Percentiles rank a stretch among this genome's conserved stretches.
These are phyloP conservation scores for Phytophthora aleatoria DNA, from an alignment of 352 stramenopile genomes.

Conservation along the genomic window DNA sequence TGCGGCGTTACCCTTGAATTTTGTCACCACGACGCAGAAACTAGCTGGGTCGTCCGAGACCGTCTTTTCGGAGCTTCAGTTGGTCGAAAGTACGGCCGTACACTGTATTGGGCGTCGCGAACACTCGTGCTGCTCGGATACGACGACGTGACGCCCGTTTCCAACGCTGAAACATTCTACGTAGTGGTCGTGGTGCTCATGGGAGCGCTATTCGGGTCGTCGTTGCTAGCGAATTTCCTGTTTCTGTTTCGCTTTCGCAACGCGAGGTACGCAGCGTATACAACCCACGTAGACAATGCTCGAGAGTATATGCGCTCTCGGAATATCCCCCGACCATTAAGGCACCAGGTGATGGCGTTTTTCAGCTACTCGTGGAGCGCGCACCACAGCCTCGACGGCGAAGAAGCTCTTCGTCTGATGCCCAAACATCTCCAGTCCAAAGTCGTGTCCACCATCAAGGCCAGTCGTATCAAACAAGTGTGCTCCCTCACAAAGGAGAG, in stretches of 20 bases:
- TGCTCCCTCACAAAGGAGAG: constrained; percentile 74
- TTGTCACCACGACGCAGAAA: constrained; percentile 45
- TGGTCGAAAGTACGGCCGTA: constrained; percentile 53
- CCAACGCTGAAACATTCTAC: constrained; percentile 58
- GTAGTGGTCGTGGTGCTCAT: constrained; percentile 47
- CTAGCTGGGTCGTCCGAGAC: constrained; percentile 67
- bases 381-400: constrained; percentile 61
- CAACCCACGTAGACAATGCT: constrained; percentile 67
- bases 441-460: constrained; percentile 63
- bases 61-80: constrained; percentile 46
- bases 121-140: constrained; percentile 71
- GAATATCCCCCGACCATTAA: constrained; percentile 50
- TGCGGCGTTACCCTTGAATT: constrained; percentile 53
- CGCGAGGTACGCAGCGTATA: constrained; percentile 48
- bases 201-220: constrained; percentile 60
- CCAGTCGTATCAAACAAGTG: constrained; percentile 66
- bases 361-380: constrained; percentile 70
- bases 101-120: constrained; percentile 61
- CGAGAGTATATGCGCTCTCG: constrained; percentile 74
- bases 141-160: constrained; percentile 72
- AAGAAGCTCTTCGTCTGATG: constrained; percentile 56
- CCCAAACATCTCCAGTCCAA: constrained; percentile 67
- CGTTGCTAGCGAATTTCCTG: constrained; percentile 62
- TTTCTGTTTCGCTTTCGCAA: constrained; percentile 77
- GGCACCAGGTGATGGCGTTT: constrained; percentile 60